A percentile compares a stretch with the other conserved stretches of the same genome.
Evolutionary conservation across 2,329 filamentous ascomycete genomes (phyloP).

Genomic region (Aspergillus sp.): DNA sequence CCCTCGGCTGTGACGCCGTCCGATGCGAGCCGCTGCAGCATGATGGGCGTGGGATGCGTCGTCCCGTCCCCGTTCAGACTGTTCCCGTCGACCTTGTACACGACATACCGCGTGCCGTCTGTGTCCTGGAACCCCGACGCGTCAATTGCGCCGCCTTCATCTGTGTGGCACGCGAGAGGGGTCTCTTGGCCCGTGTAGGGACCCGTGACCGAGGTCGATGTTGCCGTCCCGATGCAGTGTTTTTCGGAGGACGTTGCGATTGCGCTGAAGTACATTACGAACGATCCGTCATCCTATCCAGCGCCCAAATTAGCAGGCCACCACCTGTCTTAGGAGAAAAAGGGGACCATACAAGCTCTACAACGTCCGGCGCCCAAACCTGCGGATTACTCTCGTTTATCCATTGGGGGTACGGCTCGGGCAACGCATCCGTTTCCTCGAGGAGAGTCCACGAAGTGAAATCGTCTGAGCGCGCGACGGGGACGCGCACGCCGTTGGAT

Average conservation of each 20-base stretch:
- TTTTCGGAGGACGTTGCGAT: slow-evolving; percentile 34
- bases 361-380: slow-evolving; percentile 63
- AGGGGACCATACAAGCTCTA: slow-evolving; percentile 40
- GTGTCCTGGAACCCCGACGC: slow-evolving; percentile 62
- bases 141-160: slow-evolving; percentile 66
- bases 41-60: slow-evolving; percentile 38
- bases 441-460: slow-evolving; percentile 52
- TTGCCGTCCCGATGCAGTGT: slow-evolving; percentile 65
- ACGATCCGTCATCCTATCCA: slow-evolving; percentile 51
- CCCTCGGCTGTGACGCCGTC: slow-evolving; percentile 61
- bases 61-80: slow-evolving; percentile 34
- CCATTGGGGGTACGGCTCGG: neutral
- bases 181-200: slow-evolving; percentile 55
- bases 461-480: slow-evolving; percentile 55
- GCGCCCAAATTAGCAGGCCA: too few relatives aligned
- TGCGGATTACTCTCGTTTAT: slow-evolving; percentile 23
- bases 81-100: slow-evolving; percentile 72
- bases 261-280: slow-evolving; percentile 65
- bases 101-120: slow-evolving; percentile 60
- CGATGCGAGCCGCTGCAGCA: slow-evolving; percentile 44
- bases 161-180: slow-evolving; percentile 59
- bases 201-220: slow-evolving; percentile 52
- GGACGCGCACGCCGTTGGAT: slow-evolving; percentile 54
- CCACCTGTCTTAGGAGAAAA: too few relatives aligned
- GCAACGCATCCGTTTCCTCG: slow-evolving; percentile 27